Conservation (phyloP, 192 early-diverging fungal genomes). For the Funneliformis geosporum region DNA sequence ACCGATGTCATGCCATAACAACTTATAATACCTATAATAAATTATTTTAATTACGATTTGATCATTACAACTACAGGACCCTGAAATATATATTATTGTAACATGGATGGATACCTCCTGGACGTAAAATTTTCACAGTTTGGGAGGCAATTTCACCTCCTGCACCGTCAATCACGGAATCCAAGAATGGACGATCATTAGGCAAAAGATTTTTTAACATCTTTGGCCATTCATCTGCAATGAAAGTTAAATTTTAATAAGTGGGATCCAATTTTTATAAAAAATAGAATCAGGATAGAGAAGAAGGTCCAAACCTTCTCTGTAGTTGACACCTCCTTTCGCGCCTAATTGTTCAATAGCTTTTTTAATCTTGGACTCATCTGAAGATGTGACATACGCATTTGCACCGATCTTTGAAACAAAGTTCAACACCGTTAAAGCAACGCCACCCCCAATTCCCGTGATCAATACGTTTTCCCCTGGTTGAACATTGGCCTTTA, state of each 20-base stretch:
- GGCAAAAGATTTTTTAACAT: constrained; percentile 46
- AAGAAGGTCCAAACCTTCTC: constrained; percentile 43
- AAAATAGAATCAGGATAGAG: background rate
- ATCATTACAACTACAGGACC: background rate
- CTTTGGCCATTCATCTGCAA: constrained; percentile 48
- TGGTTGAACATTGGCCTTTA: constrained; percentile 53
- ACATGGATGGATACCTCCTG: constrained; percentile 42
- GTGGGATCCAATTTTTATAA: background rate
- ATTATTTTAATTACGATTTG: background rate
- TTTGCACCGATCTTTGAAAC: constrained; percentile 65
- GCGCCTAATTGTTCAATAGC: constrained; percentile 63
- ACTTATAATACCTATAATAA: background rate
- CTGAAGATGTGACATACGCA: constrained; percentile 71
- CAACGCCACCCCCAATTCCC: constrained; percentile 79
- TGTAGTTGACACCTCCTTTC: constrained; percentile 71
- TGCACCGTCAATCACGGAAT: constrained; percentile 68
- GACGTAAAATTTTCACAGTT: constrained; percentile 47
- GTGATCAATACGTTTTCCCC: constrained; percentile 65
- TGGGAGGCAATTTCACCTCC: constrained; percentile 50
- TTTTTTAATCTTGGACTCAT: constrained; percentile 59
- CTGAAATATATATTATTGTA: no score
- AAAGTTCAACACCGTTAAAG: constrained; percentile 67
- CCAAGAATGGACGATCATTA: constrained; percentile 36
- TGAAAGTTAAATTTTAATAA: background rate
- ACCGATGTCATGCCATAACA: background rate